Evolutionary conservation across 2,329 filamentous ascomycete species (phyloP).

Genomic region (Colletotrichum paranaense): DNA sequence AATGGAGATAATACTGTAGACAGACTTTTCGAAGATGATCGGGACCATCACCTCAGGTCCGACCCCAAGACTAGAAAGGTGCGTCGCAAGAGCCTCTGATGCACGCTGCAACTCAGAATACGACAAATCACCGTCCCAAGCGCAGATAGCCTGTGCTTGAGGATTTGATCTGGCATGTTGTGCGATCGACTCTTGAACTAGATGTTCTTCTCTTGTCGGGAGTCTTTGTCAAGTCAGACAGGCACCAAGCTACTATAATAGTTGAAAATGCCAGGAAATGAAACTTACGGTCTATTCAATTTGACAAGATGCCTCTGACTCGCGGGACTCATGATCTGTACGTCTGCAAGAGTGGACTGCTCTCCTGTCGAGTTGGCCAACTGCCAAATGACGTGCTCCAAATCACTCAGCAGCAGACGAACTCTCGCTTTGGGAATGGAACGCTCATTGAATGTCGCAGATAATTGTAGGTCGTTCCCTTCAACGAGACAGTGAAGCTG

Average conservation of each 20-base stretch:
- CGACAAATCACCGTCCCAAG: conserved; percentile 20
- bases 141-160: not conserved
- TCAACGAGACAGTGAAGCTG: not conserved
- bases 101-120: not conserved
- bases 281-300: conserved; percentile 21
- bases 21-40: conserved; percentile 26
- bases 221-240: not conserved
- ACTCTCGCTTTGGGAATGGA: not conserved
- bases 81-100: not conserved
- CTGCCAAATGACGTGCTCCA: conserved; percentile 26
- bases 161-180: not conserved
- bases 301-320: conserved; percentile 16
- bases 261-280: accelerated
- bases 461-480: not conserved
- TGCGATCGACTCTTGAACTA: not conserved
- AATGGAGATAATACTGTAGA: conserved; percentile 17
- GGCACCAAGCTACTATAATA: accelerated
- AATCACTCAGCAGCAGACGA: not conserved
- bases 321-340: not conserved
- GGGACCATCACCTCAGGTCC: conserved; percentile 30
- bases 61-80: conserved; percentile 30
- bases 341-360: not conserved
- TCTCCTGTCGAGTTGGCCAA: not conserved
- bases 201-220: not conserved
- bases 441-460: not conserved